Evolutionary conservation across 2,329 filamentous ascomycete genomes (phyloP), one percentile per base, ranked within the genome.

Genomic region (Dothidotthia symphoricarpi): DNA sequence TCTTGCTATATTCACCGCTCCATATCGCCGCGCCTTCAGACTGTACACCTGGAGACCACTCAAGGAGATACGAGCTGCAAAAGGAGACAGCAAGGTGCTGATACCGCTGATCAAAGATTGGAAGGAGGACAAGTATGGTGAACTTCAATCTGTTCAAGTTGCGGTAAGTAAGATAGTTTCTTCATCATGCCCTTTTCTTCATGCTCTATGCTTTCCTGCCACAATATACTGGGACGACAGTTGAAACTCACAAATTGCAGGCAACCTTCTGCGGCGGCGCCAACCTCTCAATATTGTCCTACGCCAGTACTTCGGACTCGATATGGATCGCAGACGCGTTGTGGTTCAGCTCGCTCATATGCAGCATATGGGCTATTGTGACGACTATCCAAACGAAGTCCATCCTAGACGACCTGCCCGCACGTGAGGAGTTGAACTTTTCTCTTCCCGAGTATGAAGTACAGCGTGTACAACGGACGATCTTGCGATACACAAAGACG

Each of bases 11-110:
- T 11, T 58, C 16, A 58, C 55, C 8, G 43, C 45, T 6, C 58
- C 57, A 7, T 60, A 60, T 26, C 55, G 57, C 9, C 58, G 57
- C 14, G 55, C 57, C 4, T 62, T 62, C 49, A 53, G 55, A 28
- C 36, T 59, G 8, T 62, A 62, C 39, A 62, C 55, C 22, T 62
- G 57, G 58, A 46, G 36, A 26, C 58, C 55, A 8, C 32, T 62
- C 16, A 44, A 33, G 17, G 44, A 57, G 17, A 51, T 62, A 25
- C 42, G 50, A 17, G 41, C 37, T 8, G 51, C 50, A 17, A 45
- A 34, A 5, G 44, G 43, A n/a, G 53, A 62, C 29, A 41, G 45
- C 6, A 43, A 17, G n/a, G 6, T 45, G 8, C 24, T 59, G 11
- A 39, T 57, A 9, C 30, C 43, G 14, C 19, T 55, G 12, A 40